phyloP scores from a whole-genome alignment of 1,284 basidiomycete species.

The Butyriboletus appendiculatus region DNA sequence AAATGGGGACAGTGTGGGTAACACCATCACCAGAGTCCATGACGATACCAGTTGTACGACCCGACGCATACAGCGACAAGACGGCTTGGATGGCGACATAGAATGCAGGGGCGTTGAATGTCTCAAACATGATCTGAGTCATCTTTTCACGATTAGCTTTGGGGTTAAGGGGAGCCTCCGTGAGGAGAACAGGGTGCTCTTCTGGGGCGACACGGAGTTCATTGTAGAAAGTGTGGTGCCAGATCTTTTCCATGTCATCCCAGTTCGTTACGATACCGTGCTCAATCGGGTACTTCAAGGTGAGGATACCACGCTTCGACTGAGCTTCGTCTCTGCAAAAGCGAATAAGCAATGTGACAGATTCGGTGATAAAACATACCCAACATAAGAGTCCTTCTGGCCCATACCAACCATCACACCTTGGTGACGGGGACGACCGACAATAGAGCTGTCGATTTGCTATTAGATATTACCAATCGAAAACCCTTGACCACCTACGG shows the following conservation, averaged over 20 bases:
- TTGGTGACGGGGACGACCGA: constrained; percentile 85
- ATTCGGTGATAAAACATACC: constrained; percentile 40
- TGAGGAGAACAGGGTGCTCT: constrained; percentile 89
- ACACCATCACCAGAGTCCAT: constrained; percentile 93
- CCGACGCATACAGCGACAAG: constrained; percentile 86
- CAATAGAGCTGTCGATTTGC: constrained; percentile 60
- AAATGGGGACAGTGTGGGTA: constrained; percentile 88
- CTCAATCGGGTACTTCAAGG: constrained; percentile 80
- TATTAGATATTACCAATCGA: constrained; percentile 9
- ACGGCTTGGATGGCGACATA: constrained; percentile 92
- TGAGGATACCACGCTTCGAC: constrained; percentile 91
- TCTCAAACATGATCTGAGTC: constrained; percentile 96
- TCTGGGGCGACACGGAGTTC: constrained; percentile 79
- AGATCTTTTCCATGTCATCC: constrained; percentile 94
- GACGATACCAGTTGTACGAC: constrained; percentile 88
- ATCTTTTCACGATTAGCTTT: constrained; percentile 94
- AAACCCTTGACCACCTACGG: constrained; percentile 44
- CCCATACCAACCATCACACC: constrained; percentile 87
- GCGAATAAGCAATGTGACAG: neutral
- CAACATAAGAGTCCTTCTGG: constrained; percentile 82
- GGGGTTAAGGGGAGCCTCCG: constrained; percentile 87
- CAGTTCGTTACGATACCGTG: constrained; percentile 91
- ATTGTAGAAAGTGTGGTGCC: constrained; percentile 88
- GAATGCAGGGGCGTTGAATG: constrained; percentile 89
- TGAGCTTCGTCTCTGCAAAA: constrained; percentile 78